Evolutionary conservation across 345 rosid genomes (phyloP).

Genomic region (Brassica cretica): DNA sequence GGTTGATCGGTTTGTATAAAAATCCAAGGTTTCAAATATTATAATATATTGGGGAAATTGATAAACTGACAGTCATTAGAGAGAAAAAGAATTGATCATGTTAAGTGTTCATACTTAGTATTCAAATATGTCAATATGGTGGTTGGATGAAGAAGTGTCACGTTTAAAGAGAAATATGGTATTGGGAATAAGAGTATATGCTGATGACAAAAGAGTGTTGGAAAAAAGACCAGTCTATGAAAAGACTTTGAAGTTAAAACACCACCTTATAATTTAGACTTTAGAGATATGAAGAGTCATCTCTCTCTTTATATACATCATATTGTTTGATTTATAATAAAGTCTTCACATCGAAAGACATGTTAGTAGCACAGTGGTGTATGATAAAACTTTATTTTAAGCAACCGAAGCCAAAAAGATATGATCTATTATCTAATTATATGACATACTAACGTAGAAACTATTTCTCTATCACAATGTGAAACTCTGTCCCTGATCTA

Average conservation of each 20-base stretch:
- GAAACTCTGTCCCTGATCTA: not conserved
- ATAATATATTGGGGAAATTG: not conserved
- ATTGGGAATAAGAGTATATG: not conserved
- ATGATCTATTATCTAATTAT: not conserved
- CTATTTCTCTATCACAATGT: not conserved
- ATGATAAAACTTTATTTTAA: not conserved
- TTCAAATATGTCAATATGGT: not conserved
- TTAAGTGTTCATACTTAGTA: not conserved
- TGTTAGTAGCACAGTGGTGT: not conserved
- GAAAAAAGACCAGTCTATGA: not conserved
- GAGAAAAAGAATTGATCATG: not conserved
- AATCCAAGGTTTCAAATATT: not conserved
- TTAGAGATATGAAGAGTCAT: not conserved
- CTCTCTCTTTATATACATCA: not conserved
- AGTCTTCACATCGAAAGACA: not conserved
- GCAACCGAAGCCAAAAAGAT: not conserved
- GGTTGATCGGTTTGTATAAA: slow-evolving; percentile 22
- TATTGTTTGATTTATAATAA: not conserved
- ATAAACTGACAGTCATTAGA: not conserved
- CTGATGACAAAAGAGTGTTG: slow-evolving; percentile 9
- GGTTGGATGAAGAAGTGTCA: slow-evolving; percentile 1
- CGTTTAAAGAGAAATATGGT: not conserved
- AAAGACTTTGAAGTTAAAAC: not conserved
- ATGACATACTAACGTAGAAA: not conserved
- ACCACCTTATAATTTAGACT: not conserved